Base-by-base conservation (phyloP, 2,329 filamentous ascomycete species). In the Scedosporium aurantiacum region DNA sequence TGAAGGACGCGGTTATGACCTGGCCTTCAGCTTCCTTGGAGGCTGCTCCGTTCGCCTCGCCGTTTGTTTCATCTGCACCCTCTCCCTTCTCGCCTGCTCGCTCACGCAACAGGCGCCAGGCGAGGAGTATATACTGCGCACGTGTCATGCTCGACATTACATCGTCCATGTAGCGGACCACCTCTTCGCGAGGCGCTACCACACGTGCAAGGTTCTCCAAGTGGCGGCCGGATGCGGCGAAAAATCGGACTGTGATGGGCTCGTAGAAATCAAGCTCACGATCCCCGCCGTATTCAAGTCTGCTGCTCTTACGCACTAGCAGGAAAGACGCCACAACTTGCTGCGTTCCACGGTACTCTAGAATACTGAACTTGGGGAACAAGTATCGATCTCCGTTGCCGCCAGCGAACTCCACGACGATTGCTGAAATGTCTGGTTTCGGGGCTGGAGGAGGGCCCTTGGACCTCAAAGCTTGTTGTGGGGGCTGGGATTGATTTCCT, bases 361-460 rank as follows among this genome's bases (percentile, higher is more conserved):
- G 71, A 40, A 93, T 87, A 71, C 86, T 89, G 69, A 89, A 87
- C 66, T 86, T 89, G 2, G 90, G 90, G 65, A 94, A 92, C 57
- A 90, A 75, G 69, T 89, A 92, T 27, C 89, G 82, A 70, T 93
- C 89, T 55, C 88, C 88, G 2, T 77, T 84, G 40, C 85, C 85
- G 56, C 82, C 81, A 4, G 76, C 71, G 70, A 90, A 90, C 66
- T 90, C 86, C 63, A 91, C 82, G 1, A 87, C 82, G 14, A 89
- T 77, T n/a, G 85, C 84, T 1, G 84, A 80, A 52, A 87, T 80
- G 61, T 87, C 86, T 27, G 81, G 81, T 66, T 82, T 85, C 1
- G 78, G 71, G 6, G 71, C 69, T 18, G 79, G 79, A 1, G 80
- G 77, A 1, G 82, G 82, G 0, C 82, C 83, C 66, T 85, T 86